A percentile compares a stretch with the other conserved stretches of the same genome.
These are phyloP conservation scores for Neckera pumila DNA, from an alignment of 225 moss, liverwort and hornwort genomes.

Conservation along the genomic window DNA sequence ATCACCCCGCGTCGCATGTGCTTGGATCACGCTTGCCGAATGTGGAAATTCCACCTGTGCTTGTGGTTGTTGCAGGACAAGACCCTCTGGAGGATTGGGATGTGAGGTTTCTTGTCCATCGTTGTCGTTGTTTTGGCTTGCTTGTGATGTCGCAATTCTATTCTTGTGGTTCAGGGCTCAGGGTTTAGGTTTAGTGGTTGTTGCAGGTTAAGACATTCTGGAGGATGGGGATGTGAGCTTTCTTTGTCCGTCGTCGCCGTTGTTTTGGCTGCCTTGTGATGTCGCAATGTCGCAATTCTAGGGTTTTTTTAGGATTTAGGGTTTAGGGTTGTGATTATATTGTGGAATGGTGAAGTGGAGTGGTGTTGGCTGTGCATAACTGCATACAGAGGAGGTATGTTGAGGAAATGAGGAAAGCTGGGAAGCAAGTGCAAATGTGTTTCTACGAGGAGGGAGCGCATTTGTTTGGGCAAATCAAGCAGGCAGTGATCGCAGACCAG, in stretches of 20 bases:
- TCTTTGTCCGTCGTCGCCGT: neutral
- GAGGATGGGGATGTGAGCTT: slow-evolving; percentile 24
- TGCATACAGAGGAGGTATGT: slow-evolving; percentile 27
- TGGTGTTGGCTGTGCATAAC: neutral
- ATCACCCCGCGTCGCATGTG: slow-evolving; percentile 58
- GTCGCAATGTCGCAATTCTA: no score
- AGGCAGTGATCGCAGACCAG: neutral
- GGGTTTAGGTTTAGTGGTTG: neutral
- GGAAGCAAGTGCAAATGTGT: slow-evolving; percentile 16
- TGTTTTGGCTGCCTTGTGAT: no score
- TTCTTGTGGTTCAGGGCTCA: neutral
- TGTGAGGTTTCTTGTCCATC: neutral
- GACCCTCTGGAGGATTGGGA: slow-evolving; percentile 48
- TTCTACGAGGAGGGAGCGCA: slow-evolving; percentile 26
- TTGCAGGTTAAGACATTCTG: slow-evolving; percentile 32
- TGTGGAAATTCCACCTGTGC: slow-evolving; percentile 30
- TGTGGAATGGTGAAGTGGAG: neutral
- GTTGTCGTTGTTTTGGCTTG: neutral
- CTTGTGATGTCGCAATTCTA: no score
- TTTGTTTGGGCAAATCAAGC: neutral
- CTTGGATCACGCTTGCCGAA: slow-evolving; percentile 27
- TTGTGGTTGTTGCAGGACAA: slow-evolving; percentile 28
- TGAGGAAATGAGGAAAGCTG: slow-evolving; percentile 26
- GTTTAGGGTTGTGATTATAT: neutral
- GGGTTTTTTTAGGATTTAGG: neutral